These are phyloP conservation scores for Saccharomyces hybrid DNA, from an alignment of 1,139 yeast species.

Conservation along the genomic window DNA sequence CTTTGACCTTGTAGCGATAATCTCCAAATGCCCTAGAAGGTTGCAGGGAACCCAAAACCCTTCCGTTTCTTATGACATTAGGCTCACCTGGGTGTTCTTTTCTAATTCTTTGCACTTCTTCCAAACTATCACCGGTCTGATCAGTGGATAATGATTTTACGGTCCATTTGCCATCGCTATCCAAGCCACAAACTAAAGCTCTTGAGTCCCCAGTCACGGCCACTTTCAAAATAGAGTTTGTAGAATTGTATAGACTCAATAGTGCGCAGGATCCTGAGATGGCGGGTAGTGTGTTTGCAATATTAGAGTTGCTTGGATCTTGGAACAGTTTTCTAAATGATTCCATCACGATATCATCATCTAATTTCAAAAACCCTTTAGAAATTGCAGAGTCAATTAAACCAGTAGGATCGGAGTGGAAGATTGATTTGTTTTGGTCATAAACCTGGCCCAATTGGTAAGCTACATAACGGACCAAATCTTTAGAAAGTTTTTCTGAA, in stretches of 20 bases:
- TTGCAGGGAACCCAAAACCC: conserved; percentile 89
- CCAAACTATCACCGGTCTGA: conserved; percentile 88
- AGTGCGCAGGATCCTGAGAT: conserved; percentile 92
- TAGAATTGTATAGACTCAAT: conserved; percentile 77
- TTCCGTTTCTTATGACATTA: conserved; percentile 73
- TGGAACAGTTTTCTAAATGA: conserved; percentile 63
- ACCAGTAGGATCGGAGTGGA: conserved; percentile 11
- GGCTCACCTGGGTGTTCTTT: conserved; percentile 91
- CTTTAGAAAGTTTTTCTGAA: conserved; percentile 71
- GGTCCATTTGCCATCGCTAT: conserved; percentile 66
- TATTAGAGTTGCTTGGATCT: conserved; percentile 47
- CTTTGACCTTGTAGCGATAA: conserved; percentile 80
- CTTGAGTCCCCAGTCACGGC: conserved; percentile 97
- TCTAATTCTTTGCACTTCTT: conserved; percentile 76
- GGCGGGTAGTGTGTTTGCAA: conserved; percentile 75
- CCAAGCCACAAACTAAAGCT: conserved; percentile 74
- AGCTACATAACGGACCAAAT: conserved; percentile 68
- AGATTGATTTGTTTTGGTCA: conserved; percentile 8
- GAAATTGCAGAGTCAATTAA: conserved; percentile 61
- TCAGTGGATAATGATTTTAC: conserved; percentile 82
- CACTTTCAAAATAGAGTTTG: conserved; percentile 62
- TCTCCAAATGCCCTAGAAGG: conserved; percentile 98
- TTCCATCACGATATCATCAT: conserved; percentile 75
- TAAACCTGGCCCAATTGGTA: conserved; percentile 62
- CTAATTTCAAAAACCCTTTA: conserved; percentile 73